Evolutionary conservation across 176 grass and related monocot species (phyloP), one percentile per base, ranked within the genome.

Genomic region (Tuctoria greenei): DNA sequence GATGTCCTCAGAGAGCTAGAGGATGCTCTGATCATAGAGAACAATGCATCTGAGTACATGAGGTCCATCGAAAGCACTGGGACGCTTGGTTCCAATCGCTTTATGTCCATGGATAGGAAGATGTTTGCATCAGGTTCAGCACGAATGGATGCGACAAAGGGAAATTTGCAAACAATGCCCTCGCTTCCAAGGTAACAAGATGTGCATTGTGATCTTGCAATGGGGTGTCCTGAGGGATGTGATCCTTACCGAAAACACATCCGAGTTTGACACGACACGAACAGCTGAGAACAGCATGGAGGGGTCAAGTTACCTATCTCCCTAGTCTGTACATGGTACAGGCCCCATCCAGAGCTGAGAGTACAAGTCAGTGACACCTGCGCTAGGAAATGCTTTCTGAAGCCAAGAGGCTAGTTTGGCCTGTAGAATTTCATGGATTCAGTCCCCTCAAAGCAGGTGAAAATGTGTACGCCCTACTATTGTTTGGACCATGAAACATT

Each of bases 11-110:
- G 90, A 17, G 90, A 93, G 78, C 73, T 93, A 12, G 90, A 93
- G 73, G 90, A 93, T 66, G 84, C 90, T 36, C 41, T 93, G 63
- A 93, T 89, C 70, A 93, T 93, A 7, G 90, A 93, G 68, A 89
- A 89, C 57, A 93, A 93, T 0, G 86, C 90, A 0, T 93, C 90
- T 0, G 90, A 89, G 86, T 93, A 93, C 77, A 89, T 93, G 90
- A 84, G 81, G 25, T 93, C 90, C 77, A 89, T 89, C 10, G 90
- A 93, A 58, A 93, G 90, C 68, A 74, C 51, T 0, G 90, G 89
- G 17, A 88, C 86, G 9, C 75, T 83, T 16, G 85, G 90, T 3
- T 93, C 90, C 18, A 93, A 93, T 40, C 86, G 90, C 41, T 84
- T 84, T 44, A 62, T 77, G 36, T 84, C 86, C 64, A 34, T 86